Conservation (phyloP, 768 basidiomycete species). For the Trametes coccinea region DNA sequence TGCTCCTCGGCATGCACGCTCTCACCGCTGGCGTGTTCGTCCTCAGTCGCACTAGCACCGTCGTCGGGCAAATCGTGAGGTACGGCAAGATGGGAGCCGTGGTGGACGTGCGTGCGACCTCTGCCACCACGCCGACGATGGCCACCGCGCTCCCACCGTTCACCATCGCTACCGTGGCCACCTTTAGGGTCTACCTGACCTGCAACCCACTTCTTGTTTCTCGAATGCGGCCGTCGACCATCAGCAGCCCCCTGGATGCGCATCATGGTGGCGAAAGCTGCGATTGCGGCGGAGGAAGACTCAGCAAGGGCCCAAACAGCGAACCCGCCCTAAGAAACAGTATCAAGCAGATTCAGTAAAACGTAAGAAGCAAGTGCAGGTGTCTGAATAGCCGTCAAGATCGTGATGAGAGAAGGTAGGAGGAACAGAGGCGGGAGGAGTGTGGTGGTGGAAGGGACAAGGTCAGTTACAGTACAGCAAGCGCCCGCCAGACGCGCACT, state of each 20-base stretch:
- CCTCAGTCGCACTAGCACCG: conserved; percentile 32
- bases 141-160: conserved; percentile 66
- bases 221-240: conserved; percentile 36
- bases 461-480: too few species aligned
- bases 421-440: not conserved
- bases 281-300: too few species aligned
- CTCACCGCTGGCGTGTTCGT: conserved; percentile 38
- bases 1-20: conserved; percentile 31
- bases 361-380: too few species aligned
- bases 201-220: conserved; percentile 67
- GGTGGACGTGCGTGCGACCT: conserved; percentile 41
- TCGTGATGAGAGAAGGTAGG: not conserved
- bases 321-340: too few species aligned
- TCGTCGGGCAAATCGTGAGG: conserved; percentile 31
- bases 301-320: too few species aligned
- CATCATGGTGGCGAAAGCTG: conserved; percentile 18
- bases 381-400: not conserved
- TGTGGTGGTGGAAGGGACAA: not conserved
- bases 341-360: too few species aligned
- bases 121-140: conserved; percentile 51
- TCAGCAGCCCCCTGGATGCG: conserved; percentile 25
- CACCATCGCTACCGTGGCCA: conserved; percentile 43
- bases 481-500: not conserved
- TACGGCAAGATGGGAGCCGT: conserved; percentile 17
- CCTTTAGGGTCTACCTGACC: conserved; percentile 43